Evolutionary conservation across 192 early-diverging fungal species (phyloP).

Genomic region (Backusella tarrabulga): DNA sequence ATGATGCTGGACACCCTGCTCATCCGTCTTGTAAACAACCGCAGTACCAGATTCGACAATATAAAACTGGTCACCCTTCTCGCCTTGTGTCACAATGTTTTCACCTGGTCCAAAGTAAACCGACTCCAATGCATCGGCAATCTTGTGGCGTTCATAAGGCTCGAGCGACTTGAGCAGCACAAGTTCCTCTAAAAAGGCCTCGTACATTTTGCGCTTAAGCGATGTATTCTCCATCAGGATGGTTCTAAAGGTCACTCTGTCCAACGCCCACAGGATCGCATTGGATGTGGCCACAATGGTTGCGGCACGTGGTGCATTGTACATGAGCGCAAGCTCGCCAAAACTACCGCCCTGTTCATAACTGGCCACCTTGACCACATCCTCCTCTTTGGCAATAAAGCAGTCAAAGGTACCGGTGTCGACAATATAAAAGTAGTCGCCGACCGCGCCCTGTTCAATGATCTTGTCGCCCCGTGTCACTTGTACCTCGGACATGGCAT

Average conservation of each 20-base stretch:
- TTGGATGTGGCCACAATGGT: conserved; percentile 86
- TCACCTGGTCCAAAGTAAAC: conserved; percentile 83
- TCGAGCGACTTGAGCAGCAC: conserved; percentile 85
- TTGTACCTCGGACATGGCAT: conserved; percentile 94
- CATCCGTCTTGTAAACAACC: conserved; percentile 75
- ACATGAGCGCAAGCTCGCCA: conserved; percentile 99
- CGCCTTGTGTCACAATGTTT: conserved; percentile 88
- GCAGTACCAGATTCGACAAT: conserved; percentile 94
- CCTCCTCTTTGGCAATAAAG: conserved; percentile 69
- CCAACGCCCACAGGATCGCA: conserved; percentile 92
- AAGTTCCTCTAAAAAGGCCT: conserved; percentile 93
- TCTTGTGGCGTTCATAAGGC: conserved; percentile 97
- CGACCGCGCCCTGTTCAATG: conserved; percentile 93
- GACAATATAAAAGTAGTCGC: conserved; percentile 98
- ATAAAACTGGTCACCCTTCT: conserved; percentile 91
- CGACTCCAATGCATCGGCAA: conserved; percentile 97
- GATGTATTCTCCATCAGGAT: conserved; percentile 98
- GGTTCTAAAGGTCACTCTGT: conserved; percentile 95
- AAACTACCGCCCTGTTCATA: conserved; percentile 89
- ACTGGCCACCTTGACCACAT: conserved; percentile 69
- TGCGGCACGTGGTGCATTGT: conserved; percentile 97
- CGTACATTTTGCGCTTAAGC: conserved; percentile 94
- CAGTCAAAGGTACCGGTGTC: conserved; percentile 92
- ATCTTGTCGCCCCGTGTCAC: conserved; percentile 68
- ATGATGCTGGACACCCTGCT: conserved; percentile 74